phyloP scores from a whole-genome alignment of 495 filamentous ascomycete genomes.

The Penicillium maclennaniae region DNA sequence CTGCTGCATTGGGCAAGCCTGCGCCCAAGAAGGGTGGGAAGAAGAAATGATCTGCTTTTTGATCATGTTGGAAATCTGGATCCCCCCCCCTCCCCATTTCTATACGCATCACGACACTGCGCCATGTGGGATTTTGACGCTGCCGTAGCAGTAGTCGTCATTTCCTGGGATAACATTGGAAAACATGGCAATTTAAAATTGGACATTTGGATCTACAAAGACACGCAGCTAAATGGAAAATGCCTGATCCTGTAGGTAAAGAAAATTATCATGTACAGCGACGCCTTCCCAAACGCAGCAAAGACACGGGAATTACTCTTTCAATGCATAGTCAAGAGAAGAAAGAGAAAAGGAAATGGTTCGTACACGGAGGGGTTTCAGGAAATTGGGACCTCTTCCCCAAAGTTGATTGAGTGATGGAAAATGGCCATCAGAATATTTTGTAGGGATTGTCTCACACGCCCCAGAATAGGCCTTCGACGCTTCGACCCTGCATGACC shows the following conservation, averaged over 20 bases:
- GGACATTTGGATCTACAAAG: constrained; percentile 14
- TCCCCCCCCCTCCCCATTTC: too few relatives aligned
- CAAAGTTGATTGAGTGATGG: not conserved
- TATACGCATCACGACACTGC: not conserved
- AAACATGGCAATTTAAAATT: not conserved
- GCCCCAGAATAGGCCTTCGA: constrained; percentile 46
- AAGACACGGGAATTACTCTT: constrained; percentile 12
- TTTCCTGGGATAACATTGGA: too few relatives aligned
- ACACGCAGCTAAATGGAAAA: constrained; percentile 3
- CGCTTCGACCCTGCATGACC: constrained; percentile 41
- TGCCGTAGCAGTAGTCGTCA: not conserved
- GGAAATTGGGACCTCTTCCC: not conserved
- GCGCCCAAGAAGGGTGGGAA: constrained; percentile 30
- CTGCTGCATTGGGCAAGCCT: constrained; percentile 28
- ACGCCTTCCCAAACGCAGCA: constrained; percentile 10
- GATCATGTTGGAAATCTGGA: not conserved
- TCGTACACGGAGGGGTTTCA: constrained; percentile 17
- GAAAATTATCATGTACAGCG: constrained; percentile 22
- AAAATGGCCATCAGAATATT: not conserved
- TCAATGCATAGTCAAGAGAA: constrained; percentile 18
- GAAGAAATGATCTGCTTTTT: constrained; percentile 30
- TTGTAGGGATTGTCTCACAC: constrained; percentile 24
- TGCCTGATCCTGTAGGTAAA: constrained; percentile 8
- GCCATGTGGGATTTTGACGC: not conserved
- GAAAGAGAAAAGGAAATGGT: constrained; percentile 7